Evolutionary conservation across 2,329 filamentous ascomycete species (phyloP), one percentile per base, ranked within the genome.

Genomic region (Microdochium bolleyi): DNA sequence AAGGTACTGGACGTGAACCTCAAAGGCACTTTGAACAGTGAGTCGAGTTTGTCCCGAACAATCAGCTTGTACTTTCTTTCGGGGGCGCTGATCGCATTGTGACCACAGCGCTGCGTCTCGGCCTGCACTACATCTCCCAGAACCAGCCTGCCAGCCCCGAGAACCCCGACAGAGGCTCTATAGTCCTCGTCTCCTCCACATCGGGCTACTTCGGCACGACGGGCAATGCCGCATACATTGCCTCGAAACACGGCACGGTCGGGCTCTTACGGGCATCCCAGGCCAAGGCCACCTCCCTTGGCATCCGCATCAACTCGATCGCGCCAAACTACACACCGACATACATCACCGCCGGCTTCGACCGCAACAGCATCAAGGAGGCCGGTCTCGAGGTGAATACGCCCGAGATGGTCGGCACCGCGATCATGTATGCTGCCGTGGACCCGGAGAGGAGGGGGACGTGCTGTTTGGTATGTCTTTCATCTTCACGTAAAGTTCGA

Each of bases 291-390:
- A 56, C 60, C 1, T 51, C 65, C 44, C 52, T 65, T 2, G 57
- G 61, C 27, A 63, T 75, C 8, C 59, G 70, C 9, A 60, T 74
- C 19, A 75, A 74, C 56, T 70, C 65, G 1, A 60, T 75, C 9
- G 72, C 70, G 1, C 72, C 73, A 2, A 75, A 73, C 55, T 64
- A 73, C 49, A 76, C 73, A 2, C 70, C 70, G 0, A 74, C 72
- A 7, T 61, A 69, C 49, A 73, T 74, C 44, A 74, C 71, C 1
- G 65, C 64, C 10, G 62, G 64, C 1, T 73, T 70, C 54, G 60
- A n/a, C n/a, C n/a, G 67, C 0, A 57, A 66, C 10, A 53, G 60
- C 25, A 74, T 70, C 69, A 57, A 60, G 30, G 63, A 64, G 11
- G 58, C 61, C 2, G 69, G 68, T 0, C 56, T 74, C 5, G 66